A percentile compares a stretch with the other conserved stretches of the same genome.
These are phyloP conservation scores for Phytophthora sp. DNA, from an alignment of 352 stramenopile species.

Conservation along the genomic window DNA sequence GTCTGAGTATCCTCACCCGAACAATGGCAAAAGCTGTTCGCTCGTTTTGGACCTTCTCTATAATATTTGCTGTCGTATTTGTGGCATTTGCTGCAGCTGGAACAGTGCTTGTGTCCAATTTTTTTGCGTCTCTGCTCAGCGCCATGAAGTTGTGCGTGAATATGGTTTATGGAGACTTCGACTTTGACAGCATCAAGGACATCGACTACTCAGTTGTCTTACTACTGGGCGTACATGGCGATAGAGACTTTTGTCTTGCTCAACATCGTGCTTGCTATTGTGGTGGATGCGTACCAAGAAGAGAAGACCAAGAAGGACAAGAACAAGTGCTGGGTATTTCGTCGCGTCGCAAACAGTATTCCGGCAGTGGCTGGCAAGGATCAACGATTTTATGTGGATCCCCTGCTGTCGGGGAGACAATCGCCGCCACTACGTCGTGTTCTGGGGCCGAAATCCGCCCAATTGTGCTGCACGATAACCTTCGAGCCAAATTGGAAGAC, in stretches of 20 bases:
- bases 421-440: constrained; percentile 16
- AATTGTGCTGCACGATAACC: constrained; percentile 16
- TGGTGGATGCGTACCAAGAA: constrained; percentile 63
- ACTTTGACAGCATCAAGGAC: constrained; percentile 56
- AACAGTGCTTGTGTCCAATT: constrained; percentile 49
- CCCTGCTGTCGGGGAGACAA: constrained; percentile 9
- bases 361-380: constrained; percentile 22
- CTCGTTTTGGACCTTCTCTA: constrained; percentile 59
- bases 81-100: constrained; percentile 56
- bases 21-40: constrained; percentile 55
- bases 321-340: constrained; percentile 36
- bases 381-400: constrained; percentile 26
- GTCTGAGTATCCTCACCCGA: constrained; percentile 58
- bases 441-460: constrained; percentile 33
- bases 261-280: constrained; percentile 81
- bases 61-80: constrained; percentile 65
- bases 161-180: constrained; percentile 74
- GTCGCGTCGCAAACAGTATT: constrained; percentile 33
- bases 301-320: constrained; percentile 41
- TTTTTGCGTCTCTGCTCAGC: constrained; percentile 49
- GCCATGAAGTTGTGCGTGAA: constrained; percentile 68
- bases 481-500: constrained; percentile 10
- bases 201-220: constrained; percentile 55
- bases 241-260: constrained; percentile 69
- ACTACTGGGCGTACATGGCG: constrained; percentile 75